Conservation (phyloP, 164 flowering plant species). For the Vitis labrusca region DNA sequence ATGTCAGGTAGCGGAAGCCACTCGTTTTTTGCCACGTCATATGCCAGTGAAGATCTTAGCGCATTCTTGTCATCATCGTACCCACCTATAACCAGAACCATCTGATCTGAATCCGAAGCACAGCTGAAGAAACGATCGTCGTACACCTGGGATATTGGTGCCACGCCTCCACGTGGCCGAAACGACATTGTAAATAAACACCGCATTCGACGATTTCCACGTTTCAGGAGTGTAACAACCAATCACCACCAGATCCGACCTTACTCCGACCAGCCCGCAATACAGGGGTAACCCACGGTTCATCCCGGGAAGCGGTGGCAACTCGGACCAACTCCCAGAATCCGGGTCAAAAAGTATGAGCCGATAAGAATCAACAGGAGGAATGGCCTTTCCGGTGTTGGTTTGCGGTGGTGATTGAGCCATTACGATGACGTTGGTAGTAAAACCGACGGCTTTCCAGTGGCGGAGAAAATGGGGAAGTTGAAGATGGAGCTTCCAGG, state of each 20-base stretch:
- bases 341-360: background rate
- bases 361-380: background rate
- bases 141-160: background rate
- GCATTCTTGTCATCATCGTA: background rate
- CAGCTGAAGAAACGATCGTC: too few relatives aligned
- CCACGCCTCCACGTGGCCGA: background rate
- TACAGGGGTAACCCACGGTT: background rate
- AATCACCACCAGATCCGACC: conserved; percentile 1
- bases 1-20: background rate
- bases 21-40: background rate
- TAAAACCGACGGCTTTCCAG: background rate
- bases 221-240: background rate
- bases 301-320: background rate
- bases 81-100: background rate
- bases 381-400: too few relatives aligned
- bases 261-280: background rate
- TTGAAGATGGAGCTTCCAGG: background rate
- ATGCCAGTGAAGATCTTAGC: background rate
- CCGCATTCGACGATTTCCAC: background rate
- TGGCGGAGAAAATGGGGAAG: background rate
- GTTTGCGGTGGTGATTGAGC: background rate
- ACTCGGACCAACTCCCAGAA: background rate
- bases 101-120: background rate
- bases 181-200: background rate
- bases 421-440: background rate